Percentiles rank a stretch among this genome's conserved stretches.
phyloP scores from a whole-genome alignment of 2,329 filamentous ascomycete species.

The Thielaviopsis ethacetica region DNA sequence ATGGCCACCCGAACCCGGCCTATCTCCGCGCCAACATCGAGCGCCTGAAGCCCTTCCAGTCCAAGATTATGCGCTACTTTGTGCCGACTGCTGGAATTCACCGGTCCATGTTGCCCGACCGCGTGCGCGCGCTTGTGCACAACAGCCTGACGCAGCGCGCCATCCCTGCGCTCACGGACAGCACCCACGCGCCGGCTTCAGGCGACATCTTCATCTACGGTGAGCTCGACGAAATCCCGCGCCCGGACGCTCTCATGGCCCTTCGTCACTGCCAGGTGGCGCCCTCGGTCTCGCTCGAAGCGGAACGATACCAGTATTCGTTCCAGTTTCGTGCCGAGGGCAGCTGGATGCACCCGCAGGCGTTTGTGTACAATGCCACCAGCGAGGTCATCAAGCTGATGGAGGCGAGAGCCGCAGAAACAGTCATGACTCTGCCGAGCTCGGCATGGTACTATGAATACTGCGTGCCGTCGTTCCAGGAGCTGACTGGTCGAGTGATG shows the following conservation, averaged over 20 bases:
- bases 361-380: conserved; percentile 39
- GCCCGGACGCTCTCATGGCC: conserved; percentile 31
- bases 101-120: conserved; percentile 27
- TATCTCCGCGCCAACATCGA: conserved; percentile 37
- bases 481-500: conserved; percentile 37
- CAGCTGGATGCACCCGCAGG: conserved; percentile 41
- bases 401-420: conserved; percentile 17
- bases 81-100: conserved; percentile 26
- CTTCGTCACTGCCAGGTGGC: conserved; percentile 37
- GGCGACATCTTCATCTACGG: conserved; percentile 41
- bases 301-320: conserved; percentile 40
- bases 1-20: conserved; percentile 21
- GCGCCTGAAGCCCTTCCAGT: conserved; percentile 33
- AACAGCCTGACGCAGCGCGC: conserved; percentile 43
- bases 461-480: conserved; percentile 39
- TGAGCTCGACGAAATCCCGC: conserved; percentile 47
- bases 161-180: conserved; percentile 29
- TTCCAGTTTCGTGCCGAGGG: conserved; percentile 31
- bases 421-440: conserved; percentile 25
- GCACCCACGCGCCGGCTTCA: conserved; percentile 22
- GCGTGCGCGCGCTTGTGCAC: conserved; percentile 35
- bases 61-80: conserved; percentile 32
- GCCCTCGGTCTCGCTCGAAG: conserved; percentile 32
- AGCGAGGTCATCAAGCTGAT: conserved; percentile 29
- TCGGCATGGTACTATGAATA: conserved; percentile 47